These are phyloP conservation scores for Carex pumila DNA, from an alignment of 176 grass and related monocot genomes.

Conservation along the genomic window DNA sequence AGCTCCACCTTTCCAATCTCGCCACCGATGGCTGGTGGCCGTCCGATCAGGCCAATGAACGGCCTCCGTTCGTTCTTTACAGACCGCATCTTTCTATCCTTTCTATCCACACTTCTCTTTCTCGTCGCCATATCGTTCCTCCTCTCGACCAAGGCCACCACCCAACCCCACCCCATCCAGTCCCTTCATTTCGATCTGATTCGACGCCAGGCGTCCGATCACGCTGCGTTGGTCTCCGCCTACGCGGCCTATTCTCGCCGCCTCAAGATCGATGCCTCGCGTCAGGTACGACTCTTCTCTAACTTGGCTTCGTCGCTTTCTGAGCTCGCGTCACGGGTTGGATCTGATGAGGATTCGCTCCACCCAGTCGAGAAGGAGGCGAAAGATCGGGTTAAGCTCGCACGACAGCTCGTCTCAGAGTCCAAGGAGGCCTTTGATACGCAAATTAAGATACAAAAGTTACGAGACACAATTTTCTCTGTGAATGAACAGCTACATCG, in stretches of 20 bases:
- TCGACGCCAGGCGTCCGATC: conserved; percentile 63
- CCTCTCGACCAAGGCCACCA: conserved; percentile 26
- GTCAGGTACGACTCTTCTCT: conserved; percentile 55
- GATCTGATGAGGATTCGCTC: conserved; percentile 35
- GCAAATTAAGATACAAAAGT: conserved; percentile 83
- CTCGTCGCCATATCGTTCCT: conserved; percentile 34
- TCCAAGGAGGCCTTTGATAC: conserved; percentile 89
- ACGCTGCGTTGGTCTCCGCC: conserved; percentile 62
- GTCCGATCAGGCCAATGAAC: conserved; percentile 33
- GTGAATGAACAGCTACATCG: conserved; percentile 74
- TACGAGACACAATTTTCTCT: conserved; percentile 80
- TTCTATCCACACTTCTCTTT: conserved; percentile 43
- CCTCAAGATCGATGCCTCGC: conserved; percentile 62
- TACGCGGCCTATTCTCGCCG: conserved; percentile 61
- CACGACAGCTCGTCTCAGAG: conserved; percentile 55
- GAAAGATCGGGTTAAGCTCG: conserved; percentile 60
- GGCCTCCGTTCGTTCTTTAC: conserved; percentile 21
- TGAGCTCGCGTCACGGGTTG: conserved; percentile 29
- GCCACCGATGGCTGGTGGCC: conserved; percentile 50
- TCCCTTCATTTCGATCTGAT: conserved; percentile 41
- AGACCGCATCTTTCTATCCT: conserved; percentile 41
- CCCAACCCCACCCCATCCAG: background rate
- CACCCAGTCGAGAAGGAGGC: conserved; percentile 71
- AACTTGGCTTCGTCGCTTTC: conserved; percentile 42
- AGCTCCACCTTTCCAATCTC: background rate